Percentiles rank a stretch among this genome's conserved stretches.
phyloP scores from a whole-genome alignment of 2,329 filamentous ascomycete genomes.

The Metarhizium robertsii region DNA sequence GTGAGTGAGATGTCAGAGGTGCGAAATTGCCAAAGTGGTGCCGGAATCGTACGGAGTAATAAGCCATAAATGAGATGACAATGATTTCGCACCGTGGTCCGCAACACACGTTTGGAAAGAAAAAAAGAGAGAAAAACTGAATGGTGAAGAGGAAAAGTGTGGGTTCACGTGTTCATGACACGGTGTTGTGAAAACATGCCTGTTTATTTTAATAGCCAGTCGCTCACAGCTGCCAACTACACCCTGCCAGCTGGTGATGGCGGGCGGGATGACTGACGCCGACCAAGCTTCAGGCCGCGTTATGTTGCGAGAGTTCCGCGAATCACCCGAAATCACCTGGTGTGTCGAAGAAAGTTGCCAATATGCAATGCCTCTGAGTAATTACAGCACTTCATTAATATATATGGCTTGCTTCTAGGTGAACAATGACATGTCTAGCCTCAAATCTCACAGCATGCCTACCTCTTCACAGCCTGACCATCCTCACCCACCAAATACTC shows the following conservation, averaged over 20 bases:
- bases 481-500: slow-evolving; percentile 65
- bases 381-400: background rate
- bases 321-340: no score
- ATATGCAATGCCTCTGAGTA: background rate
- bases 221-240: background rate
- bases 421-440: background rate
- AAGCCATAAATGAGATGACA: background rate
- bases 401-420: background rate
- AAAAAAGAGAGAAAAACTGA: background rate
- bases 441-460: background rate
- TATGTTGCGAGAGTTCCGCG: no score
- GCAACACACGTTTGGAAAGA: background rate
- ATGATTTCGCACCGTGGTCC: background rate
- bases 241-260: background rate
- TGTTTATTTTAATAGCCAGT: background rate
- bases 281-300: no score
- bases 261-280: no score
- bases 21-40: background rate
- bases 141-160: background rate
- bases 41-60: background rate
- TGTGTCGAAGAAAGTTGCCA: no score
- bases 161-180: background rate
- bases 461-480: slow-evolving; percentile 38
- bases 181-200: background rate
- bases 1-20: background rate